Percentiles rank a stretch among this genome's conserved stretches.
Evolutionary conservation across 2,329 filamentous ascomycete genomes (phyloP).

Genomic region (Aspergillus unguis): DNA sequence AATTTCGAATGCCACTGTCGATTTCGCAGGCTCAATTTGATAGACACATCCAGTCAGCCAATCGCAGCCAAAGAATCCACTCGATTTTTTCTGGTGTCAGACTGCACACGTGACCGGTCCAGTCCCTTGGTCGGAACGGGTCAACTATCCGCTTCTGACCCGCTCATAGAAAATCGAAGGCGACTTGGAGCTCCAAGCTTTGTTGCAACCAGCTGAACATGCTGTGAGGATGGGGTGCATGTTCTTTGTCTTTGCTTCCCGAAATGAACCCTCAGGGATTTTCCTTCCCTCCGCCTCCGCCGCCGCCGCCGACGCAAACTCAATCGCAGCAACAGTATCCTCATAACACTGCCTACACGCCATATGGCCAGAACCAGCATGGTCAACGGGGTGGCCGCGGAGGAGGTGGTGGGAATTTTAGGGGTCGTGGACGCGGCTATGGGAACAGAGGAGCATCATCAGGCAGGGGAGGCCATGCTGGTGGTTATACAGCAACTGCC

Average conservation of each 20-base stretch:
- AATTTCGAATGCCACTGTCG: neutral
- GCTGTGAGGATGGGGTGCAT: slow-evolving; percentile 26
- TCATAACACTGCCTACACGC: slow-evolving; percentile 18
- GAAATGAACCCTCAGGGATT: slow-evolving; percentile 43
- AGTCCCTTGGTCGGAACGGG: slow-evolving; percentile 21
- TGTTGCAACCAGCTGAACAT: slow-evolving; percentile 16
- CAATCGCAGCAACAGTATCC: slow-evolving; percentile 18
- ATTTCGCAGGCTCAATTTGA: too few species aligned
- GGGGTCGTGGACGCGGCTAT: slow-evolving; percentile 36
- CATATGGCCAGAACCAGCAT: slow-evolving; percentile 26
- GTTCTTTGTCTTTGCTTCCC: slow-evolving; percentile 22
- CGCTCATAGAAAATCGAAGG: neutral
- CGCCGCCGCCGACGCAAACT: slow-evolving; percentile 36
- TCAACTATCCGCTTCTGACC: slow-evolving; percentile 17
- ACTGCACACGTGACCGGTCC: slow-evolving; percentile 14
- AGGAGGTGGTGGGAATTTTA: slow-evolving; percentile 23
- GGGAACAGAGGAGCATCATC: slow-evolving; percentile 27
- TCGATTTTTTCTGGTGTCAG: slow-evolving; percentile 16
- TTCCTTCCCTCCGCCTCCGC: slow-evolving; percentile 47
- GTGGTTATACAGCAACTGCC: slow-evolving; percentile 22
- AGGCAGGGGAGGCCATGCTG: slow-evolving; percentile 26
- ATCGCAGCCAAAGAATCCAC: slow-evolving; percentile 19
- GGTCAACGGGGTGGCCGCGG: slow-evolving; percentile 29
- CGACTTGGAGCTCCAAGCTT: slow-evolving; percentile 8
- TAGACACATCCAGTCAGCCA: slow-evolving; percentile 10